Conservation (phyloP, 306 rosid genomes). For the Prunus persica region DNA sequence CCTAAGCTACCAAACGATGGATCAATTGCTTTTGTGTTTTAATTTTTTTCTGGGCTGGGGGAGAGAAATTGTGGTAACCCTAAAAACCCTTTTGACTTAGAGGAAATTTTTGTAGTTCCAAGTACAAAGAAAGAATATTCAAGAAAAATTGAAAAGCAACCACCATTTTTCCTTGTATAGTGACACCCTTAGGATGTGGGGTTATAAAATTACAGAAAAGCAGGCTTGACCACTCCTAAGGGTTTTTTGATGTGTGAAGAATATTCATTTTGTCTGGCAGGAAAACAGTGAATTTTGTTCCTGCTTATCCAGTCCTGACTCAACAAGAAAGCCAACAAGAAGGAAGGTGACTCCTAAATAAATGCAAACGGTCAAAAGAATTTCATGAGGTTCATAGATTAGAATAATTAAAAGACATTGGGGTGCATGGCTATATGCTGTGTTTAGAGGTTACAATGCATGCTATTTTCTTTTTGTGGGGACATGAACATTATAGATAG, state of each 20-base stretch:
- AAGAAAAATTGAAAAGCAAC: slow-evolving; percentile 50
- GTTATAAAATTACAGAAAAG: slow-evolving; percentile 45
- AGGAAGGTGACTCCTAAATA: not conserved
- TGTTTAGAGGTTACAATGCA: slow-evolving; percentile 41
- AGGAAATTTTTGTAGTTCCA: slow-evolving; percentile 25
- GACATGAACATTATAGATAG: slow-evolving; percentile 17
- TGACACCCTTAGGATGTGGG: slow-evolving; percentile 31
- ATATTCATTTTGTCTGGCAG: slow-evolving; percentile 66
- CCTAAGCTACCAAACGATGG: too few species aligned
- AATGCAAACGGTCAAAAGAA: slow-evolving; percentile 32
- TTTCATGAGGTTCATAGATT: slow-evolving; percentile 36
- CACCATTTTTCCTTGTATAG: slow-evolving; percentile 42
- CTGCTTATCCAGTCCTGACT: slow-evolving; percentile 50
- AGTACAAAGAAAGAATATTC: slow-evolving; percentile 73
- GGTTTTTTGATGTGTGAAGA: slow-evolving; percentile 38
- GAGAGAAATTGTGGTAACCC: too few species aligned
- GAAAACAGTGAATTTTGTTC: slow-evolving; percentile 43
- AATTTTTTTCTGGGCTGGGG: too few species aligned
- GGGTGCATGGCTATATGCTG: slow-evolving; percentile 28
- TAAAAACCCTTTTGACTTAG: slow-evolving; percentile 42
- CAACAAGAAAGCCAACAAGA: slow-evolving; percentile 15
- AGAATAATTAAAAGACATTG: slow-evolving; percentile 39
- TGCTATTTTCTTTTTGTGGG: slow-evolving; percentile 57
- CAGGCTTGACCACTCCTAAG: slow-evolving; percentile 43
- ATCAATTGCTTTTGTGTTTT: too few species aligned